Conservation (phyloP, 2,329 filamentous ascomycete genomes). For the Penicillium sp. region DNA sequence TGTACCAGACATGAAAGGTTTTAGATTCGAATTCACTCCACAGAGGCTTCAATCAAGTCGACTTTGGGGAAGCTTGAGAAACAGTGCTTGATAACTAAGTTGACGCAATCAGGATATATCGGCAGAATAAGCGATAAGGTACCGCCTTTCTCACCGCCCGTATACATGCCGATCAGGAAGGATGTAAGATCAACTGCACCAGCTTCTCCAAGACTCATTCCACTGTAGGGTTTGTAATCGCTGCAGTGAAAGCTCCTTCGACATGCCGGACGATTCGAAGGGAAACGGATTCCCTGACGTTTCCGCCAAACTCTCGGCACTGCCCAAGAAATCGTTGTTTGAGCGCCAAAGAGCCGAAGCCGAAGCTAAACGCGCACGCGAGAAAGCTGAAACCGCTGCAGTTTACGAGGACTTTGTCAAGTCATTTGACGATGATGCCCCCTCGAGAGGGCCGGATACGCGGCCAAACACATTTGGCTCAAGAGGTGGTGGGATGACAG, state of each 20-base stretch:
- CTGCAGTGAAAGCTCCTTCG: conserved; percentile 24
- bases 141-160: conserved; percentile 15
- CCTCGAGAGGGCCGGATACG: conserved; percentile 19
- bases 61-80: background rate
- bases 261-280: conserved; percentile 40
- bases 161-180: conserved; percentile 8
- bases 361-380: conserved; percentile 78
- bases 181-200: background rate
- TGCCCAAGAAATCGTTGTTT: conserved; percentile 78
- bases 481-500: conserved; percentile 34
- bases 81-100: background rate
- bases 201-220: conserved; percentile 5
- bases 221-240: background rate
- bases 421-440: conserved; percentile 51
- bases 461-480: conserved; percentile 28
- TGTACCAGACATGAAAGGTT: conserved; percentile 18
- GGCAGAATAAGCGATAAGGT: conserved; percentile 1
- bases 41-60: background rate
- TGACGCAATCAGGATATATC: background rate
- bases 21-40: background rate
- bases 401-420: conserved; percentile 86
- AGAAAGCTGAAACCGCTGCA: conserved; percentile 80
- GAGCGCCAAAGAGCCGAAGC: conserved; percentile 85
- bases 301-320: conserved; percentile 71
- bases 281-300: conserved; percentile 61